These are phyloP conservation scores for Fusarium lateritium DNA, from an alignment of 2,329 filamentous ascomycete genomes.

Conservation along the genomic window DNA sequence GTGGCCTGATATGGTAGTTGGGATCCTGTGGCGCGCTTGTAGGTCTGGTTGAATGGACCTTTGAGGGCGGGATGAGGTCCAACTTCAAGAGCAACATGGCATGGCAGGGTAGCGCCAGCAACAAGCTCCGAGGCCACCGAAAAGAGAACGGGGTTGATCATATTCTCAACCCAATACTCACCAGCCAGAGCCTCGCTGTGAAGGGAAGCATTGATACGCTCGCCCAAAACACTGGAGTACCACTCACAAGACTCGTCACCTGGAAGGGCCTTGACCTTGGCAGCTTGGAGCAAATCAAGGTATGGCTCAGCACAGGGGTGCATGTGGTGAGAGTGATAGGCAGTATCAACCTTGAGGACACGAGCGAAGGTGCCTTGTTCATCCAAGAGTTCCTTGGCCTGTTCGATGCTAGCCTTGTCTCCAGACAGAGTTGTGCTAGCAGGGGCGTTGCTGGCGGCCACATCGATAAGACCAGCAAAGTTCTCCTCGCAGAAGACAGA, in stretches of 20 bases:
- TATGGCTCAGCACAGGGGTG: constrained; percentile 32
- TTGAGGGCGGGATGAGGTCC: constrained; percentile 65
- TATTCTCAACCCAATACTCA: constrained; percentile 49
- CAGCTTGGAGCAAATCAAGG: constrained; percentile 7
- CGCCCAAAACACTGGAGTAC: constrained; percentile 37
- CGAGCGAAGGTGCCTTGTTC: constrained; percentile 41
- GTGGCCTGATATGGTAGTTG: constrained; percentile 20
- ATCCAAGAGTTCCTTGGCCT: constrained; percentile 41
- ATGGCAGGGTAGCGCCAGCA: neutral
- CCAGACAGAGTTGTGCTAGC: constrained; percentile 51
- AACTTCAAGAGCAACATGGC: constrained; percentile 54
- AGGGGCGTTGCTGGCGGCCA: constrained; percentile 48
- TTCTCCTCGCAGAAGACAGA: constrained; percentile 3
- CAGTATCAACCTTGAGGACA: constrained; percentile 59
- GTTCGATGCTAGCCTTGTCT: constrained; percentile 47
- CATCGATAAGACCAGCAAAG: constrained; percentile 37
- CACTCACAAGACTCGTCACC: constrained; percentile 9
- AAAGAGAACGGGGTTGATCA: constrained; percentile 46
- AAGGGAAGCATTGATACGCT: neutral
- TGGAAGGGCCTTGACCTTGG: constrained; percentile 1
- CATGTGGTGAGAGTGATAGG: constrained; percentile 68
- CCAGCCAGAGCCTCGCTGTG: neutral
- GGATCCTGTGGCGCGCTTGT: constrained; percentile 4
- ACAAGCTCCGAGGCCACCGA: constrained; percentile 31
- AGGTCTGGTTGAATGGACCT: constrained; percentile 62